These are phyloP conservation scores for Lachnellula hyalina DNA, from an alignment of 2,329 filamentous ascomycete genomes.

Conservation along the genomic window DNA sequence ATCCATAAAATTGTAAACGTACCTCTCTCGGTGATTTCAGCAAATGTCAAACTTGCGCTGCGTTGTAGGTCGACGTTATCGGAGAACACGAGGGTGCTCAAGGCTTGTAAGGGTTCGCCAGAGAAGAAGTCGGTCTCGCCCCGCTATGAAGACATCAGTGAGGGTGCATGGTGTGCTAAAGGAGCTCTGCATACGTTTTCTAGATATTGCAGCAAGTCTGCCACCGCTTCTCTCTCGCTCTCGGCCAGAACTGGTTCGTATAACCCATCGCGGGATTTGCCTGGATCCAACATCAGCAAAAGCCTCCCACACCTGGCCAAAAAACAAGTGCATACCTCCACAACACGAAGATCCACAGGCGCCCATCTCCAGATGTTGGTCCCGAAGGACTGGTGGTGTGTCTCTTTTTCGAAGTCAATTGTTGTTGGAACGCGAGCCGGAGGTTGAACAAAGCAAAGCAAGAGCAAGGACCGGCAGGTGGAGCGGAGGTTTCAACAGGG, in stretches of 20 bases:
- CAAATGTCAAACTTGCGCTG: slow-evolving; percentile 96
- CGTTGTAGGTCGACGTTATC: slow-evolving; percentile 97
- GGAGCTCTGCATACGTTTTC: slow-evolving; percentile 66
- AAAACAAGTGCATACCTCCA: slow-evolving; percentile 39
- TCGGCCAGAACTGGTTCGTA: slow-evolving; percentile 89
- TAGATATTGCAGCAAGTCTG: slow-evolving; percentile 89
- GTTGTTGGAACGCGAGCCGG: slow-evolving; percentile 23
- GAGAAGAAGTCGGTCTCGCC: slow-evolving; percentile 98
- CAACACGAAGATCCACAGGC: slow-evolving; percentile 59
- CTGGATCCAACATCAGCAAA: slow-evolving; percentile 40
- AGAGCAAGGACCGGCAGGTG: slow-evolving; percentile 8
- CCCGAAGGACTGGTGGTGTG: slow-evolving; percentile 25
- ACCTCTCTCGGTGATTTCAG: slow-evolving; percentile 98
- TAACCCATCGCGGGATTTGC: slow-evolving; percentile 72
- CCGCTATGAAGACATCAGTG: slow-evolving; percentile 46
- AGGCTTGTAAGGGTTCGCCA: slow-evolving; percentile 84
- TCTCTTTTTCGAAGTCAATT: slow-evolving; percentile 19
- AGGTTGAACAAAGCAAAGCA: slow-evolving; percentile 21
- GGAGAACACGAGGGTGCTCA: slow-evolving; percentile 95
- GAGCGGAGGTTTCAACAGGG: slow-evolving; percentile 8
- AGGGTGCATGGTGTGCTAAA: neutral
- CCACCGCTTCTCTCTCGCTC: slow-evolving; percentile 93
- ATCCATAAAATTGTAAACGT: slow-evolving; percentile 30
- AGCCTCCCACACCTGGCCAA: neutral
- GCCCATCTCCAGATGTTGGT: slow-evolving; percentile 46